Evolutionary conservation across 164 flowering plant genomes (phyloP).

Genomic region (Nymphaea colorata): DNA sequence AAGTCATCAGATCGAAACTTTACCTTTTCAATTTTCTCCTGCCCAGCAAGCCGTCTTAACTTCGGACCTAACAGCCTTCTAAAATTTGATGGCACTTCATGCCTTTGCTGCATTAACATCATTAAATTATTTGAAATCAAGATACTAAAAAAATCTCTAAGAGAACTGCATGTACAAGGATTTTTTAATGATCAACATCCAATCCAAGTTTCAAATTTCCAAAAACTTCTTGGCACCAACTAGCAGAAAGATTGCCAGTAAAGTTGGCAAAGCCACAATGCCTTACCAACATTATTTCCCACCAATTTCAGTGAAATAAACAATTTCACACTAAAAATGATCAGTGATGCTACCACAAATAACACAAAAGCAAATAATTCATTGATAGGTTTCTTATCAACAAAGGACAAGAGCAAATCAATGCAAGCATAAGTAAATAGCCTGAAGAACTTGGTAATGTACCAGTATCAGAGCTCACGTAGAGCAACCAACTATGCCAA

Average conservation of each 20-base stretch:
- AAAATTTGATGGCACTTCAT: constrained; percentile 59
- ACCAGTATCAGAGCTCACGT: no score
- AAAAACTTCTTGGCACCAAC: neutral
- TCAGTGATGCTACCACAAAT: no score
- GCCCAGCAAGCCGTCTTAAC: constrained; percentile 62
- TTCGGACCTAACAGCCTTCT: constrained; percentile 51
- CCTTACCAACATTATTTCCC: neutral
- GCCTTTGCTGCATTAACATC: constrained; percentile 48
- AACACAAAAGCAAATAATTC: no score
- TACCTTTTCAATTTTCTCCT: constrained; percentile 85
- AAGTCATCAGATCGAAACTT: no score
- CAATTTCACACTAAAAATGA: no score
- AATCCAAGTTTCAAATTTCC: neutral
- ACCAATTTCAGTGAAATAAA: neutral
- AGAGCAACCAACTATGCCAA: no score
- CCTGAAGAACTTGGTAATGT: no score
- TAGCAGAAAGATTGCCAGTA: neutral
- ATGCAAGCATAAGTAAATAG: no score
- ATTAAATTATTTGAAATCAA: neutral
- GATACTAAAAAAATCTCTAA: neutral
- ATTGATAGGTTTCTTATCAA: no score
- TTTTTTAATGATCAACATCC: neutral
- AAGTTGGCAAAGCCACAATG: neutral
- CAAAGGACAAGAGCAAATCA: no score
- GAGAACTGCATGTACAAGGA: neutral